Conservation (phyloP, 2,329 filamentous ascomycete genomes). For the Alternaria brassicicola region DNA sequence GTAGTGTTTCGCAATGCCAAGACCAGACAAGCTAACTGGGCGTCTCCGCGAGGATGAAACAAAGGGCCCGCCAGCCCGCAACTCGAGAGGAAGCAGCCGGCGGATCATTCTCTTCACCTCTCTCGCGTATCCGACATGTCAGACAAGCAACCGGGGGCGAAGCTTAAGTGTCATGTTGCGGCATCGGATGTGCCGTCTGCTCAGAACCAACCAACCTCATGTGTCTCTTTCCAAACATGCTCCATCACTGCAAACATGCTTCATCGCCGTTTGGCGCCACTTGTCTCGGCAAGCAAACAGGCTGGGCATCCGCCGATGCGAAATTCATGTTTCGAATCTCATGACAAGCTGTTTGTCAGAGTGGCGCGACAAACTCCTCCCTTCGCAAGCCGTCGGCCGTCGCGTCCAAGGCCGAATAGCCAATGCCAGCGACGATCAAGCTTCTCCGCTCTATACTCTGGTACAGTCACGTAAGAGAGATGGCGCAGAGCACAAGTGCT, state of each 20-base stretch:
- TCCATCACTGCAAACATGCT: slow-evolving; percentile 7
- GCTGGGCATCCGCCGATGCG: slow-evolving; percentile 1
- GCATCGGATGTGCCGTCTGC: slow-evolving; percentile 2
- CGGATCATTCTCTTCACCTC: slow-evolving; percentile 1
- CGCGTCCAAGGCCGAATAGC: neutral
- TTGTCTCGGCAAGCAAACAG: slow-evolving; percentile 9
- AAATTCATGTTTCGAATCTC: slow-evolving; percentile 15
- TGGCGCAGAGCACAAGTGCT: neutral
- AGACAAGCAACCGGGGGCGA: slow-evolving; percentile 33
- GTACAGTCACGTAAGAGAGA: neutral
- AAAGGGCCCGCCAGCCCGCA: slow-evolving; percentile 12
- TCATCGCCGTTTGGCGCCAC: slow-evolving; percentile 12
- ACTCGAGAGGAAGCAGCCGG: slow-evolving; percentile 13
- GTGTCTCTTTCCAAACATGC: slow-evolving; percentile 9
- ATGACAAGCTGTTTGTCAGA: neutral
- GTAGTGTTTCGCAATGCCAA: slow-evolving; percentile 36
- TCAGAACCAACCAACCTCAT: slow-evolving; percentile 8
- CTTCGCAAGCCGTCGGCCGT: neutral
- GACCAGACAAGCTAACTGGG: slow-evolving; percentile 23
- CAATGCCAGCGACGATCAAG: neutral
- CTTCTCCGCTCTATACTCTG: neutral
- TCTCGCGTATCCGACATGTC: slow-evolving; percentile 23
- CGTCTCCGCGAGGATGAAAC: slow-evolving; percentile 28
- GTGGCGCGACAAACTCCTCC: neutral
- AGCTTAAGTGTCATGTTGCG: slow-evolving; percentile 30